Conservation (phyloP, 208 protist genomes). For the Lotmaria passim region DNA sequence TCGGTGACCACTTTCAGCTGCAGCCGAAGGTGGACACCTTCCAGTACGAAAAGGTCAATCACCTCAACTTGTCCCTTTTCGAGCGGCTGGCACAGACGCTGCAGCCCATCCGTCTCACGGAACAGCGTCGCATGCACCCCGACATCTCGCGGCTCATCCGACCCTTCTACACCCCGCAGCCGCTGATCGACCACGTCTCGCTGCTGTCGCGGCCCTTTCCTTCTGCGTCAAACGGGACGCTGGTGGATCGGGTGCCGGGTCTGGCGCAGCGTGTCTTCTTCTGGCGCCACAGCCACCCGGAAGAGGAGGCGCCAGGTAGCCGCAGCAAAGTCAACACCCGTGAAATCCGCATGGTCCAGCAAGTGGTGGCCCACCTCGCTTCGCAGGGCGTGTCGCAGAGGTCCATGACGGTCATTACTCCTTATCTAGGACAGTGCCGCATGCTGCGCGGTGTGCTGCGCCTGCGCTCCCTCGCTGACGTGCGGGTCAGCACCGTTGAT, state of each 20-base stretch:
- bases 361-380: conserved; percentile 74
- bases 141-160: conserved; percentile 81
- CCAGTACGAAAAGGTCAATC: conserved; percentile 86
- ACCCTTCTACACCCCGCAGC: conserved; percentile 82
- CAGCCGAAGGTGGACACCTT: conserved; percentile 93
- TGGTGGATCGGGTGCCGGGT: conserved; percentile 63
- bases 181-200: conserved; percentile 64
- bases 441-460: conserved; percentile 81
- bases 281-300: conserved; percentile 86
- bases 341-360: conserved; percentile 82
- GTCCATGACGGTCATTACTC: conserved; percentile 94
- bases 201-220: conserved; percentile 68
- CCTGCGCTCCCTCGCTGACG: conserved; percentile 66
- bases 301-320: conserved; percentile 78
- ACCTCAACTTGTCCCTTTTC: conserved; percentile 90
- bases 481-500: conserved; percentile 93
- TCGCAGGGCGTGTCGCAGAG: conserved; percentile 86
- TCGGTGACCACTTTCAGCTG: conserved; percentile 94
- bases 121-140: conserved; percentile 93
- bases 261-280: conserved; percentile 84
- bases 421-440: conserved; percentile 93
- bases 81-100: conserved; percentile 72
- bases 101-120: conserved; percentile 75
- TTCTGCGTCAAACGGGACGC: conserved; percentile 37
- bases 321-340: conserved; percentile 89